Evolutionary conservation across 192 early-diverging fungal species (phyloP).

Genomic region (Anaeromyces robustus): DNA sequence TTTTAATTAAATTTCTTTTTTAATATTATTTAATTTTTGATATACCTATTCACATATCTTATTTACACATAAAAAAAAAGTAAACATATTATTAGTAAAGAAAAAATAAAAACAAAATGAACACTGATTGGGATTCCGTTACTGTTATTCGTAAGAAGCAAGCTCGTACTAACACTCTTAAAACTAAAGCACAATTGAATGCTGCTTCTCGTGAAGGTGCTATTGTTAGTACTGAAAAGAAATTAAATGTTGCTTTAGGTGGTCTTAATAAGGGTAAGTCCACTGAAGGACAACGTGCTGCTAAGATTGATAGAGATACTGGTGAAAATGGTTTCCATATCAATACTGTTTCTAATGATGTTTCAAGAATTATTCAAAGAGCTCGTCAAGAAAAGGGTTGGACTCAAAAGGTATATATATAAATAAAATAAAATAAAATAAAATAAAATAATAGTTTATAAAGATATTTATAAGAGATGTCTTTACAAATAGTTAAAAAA

Average conservation of each 20-base stretch:
- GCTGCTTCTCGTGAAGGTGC: slow-evolving; percentile 59
- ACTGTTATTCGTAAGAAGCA: slow-evolving; percentile 68
- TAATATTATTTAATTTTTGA: too few relatives aligned
- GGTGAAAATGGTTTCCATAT: slow-evolving; percentile 36
- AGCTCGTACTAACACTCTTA: slow-evolving; percentile 24
- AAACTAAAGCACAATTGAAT: slow-evolving; percentile 47
- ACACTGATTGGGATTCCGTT: slow-evolving; percentile 47
- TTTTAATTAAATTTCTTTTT: too few relatives aligned
- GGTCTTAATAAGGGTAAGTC: slow-evolving; percentile 33
- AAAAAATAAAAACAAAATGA: neutral
- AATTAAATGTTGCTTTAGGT: slow-evolving; percentile 21
- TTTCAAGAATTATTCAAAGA: slow-evolving; percentile 69
- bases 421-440: neutral
- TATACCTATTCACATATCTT: too few relatives aligned
- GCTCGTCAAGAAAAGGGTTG: slow-evolving; percentile 55
- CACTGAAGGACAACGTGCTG: slow-evolving; percentile 58
- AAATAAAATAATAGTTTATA: neutral
- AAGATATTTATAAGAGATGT: too few relatives aligned
- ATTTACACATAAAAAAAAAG: too few relatives aligned
- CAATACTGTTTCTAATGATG: slow-evolving; percentile 39
- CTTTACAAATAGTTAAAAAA: too few relatives aligned
- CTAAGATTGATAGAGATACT: slow-evolving; percentile 73
- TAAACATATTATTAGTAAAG: too few relatives aligned
- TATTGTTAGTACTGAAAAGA: slow-evolving; percentile 56
- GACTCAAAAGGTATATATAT: slow-evolving; percentile 56